phyloP scores from a whole-genome alignment of 1,284 basidiomycete species.

The Rhodotorula sp. region DNA sequence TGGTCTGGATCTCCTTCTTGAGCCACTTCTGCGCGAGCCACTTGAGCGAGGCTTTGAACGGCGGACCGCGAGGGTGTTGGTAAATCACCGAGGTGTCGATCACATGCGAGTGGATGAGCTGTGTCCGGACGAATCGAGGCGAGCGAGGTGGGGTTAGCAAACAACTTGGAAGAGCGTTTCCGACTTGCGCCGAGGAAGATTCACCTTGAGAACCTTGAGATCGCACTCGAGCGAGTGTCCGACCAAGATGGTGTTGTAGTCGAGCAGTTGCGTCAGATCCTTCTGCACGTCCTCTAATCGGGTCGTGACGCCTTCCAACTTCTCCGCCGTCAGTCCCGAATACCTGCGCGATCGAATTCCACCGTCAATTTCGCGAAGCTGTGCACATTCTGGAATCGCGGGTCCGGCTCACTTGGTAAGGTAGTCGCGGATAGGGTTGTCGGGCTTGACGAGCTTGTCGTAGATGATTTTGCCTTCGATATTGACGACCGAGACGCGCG shows the following conservation, averaged over 20 bases:
- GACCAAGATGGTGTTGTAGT: slow-evolving; percentile 72
- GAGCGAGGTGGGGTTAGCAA: background rate
- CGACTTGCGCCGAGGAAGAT: slow-evolving; percentile 47
- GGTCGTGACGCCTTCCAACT: slow-evolving; percentile 66
- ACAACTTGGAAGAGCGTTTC: background rate
- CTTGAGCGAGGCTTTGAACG: slow-evolving; percentile 84
- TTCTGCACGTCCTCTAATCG: slow-evolving; percentile 72
- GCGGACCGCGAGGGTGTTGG: slow-evolving; percentile 83
- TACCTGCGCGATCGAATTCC: slow-evolving; percentile 56
- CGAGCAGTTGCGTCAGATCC: slow-evolving; percentile 56
- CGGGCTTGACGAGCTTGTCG: slow-evolving; percentile 81
- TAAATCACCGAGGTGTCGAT: slow-evolving; percentile 86
- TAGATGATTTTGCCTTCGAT: slow-evolving; percentile 68
- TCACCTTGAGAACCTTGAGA: slow-evolving; percentile 74
- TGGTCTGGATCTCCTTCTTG: slow-evolving; percentile 71
- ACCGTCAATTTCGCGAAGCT: background rate
- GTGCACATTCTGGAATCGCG: too few species aligned
- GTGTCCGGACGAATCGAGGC: background rate
- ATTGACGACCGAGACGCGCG: slow-evolving; percentile 78
- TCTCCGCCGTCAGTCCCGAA: slow-evolving; percentile 81
- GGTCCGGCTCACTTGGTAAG: slow-evolving; percentile 65
- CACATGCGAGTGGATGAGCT: slow-evolving; percentile 61
- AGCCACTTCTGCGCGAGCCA: slow-evolving; percentile 92
- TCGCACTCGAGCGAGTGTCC: slow-evolving; percentile 93
- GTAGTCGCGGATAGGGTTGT: slow-evolving; percentile 77